Conservation (phyloP, 2,329 filamentous ascomycete genomes). For the Fusarium illudens region DNA sequence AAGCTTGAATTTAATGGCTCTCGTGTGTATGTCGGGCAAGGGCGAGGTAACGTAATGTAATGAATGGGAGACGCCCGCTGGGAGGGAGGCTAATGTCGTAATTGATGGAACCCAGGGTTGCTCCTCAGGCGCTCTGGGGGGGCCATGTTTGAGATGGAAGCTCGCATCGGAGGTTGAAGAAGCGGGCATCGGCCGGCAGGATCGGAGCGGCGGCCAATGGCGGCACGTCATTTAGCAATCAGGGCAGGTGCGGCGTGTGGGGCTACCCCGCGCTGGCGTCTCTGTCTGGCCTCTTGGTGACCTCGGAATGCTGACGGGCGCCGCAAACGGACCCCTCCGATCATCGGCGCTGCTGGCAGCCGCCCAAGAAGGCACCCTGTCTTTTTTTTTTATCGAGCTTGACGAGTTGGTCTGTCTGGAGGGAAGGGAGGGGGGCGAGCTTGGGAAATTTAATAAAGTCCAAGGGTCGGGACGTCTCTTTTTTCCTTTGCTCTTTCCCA, state of each 20-base stretch:
- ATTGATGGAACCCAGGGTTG: constrained; percentile 26
- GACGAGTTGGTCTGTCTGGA: constrained; percentile 18
- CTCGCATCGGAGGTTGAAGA: constrained; percentile 40
- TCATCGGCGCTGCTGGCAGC: constrained; percentile 40
- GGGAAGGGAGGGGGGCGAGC: constrained; percentile 20
- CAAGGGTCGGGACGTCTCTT: constrained; percentile 28
- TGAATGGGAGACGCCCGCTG: not conserved
- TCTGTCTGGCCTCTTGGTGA: constrained; percentile 34
- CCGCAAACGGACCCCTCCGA: constrained; percentile 40
- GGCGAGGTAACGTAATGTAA: not conserved
- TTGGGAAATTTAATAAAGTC: constrained; percentile 42
- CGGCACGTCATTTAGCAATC: constrained; percentile 42
- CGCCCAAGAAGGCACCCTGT: constrained; percentile 20
- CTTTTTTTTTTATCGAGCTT: constrained; percentile 37
- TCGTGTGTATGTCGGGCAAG: not conserved
- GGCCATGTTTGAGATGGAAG: constrained; percentile 20
- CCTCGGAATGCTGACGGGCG: constrained; percentile 39
- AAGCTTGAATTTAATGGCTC: not conserved
- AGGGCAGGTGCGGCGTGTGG: constrained; percentile 34
- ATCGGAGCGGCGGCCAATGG: constrained; percentile 37
- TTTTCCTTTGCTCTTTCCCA: constrained; percentile 7
- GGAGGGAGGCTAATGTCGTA: constrained; percentile 19
- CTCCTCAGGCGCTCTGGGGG: constrained; percentile 1
- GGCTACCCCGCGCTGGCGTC: constrained; percentile 43
- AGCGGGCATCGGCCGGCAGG: constrained; percentile 32